These are phyloP conservation scores for Trifolium subterraneum DNA, from an alignment of 306 rosid species.

Conservation along the genomic window DNA sequence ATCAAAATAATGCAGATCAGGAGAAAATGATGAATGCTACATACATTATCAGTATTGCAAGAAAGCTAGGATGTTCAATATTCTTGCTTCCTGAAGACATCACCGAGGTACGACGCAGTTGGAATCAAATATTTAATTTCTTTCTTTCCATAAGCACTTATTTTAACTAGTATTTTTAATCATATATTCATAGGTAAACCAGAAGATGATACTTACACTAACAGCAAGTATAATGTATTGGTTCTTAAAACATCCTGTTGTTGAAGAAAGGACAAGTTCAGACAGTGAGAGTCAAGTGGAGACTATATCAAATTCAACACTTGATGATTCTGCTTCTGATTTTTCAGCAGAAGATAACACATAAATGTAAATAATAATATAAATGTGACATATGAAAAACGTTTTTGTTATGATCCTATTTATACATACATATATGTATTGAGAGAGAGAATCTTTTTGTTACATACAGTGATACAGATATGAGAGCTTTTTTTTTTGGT, in stretches of 20 bases:
- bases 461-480: too few relatives aligned
- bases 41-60: slow-evolving; percentile 95
- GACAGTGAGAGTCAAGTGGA: slow-evolving; percentile 85
- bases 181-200: slow-evolving; percentile 70
- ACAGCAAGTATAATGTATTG: slow-evolving; percentile 97
- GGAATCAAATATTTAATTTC: background rate
- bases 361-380: slow-evolving; percentile 56
- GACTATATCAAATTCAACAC: slow-evolving; percentile 73
- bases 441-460: background rate
- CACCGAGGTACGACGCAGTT: background rate
- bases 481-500: too few relatives aligned
- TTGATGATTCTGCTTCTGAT: slow-evolving; percentile 92
- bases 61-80: slow-evolving; percentile 78
- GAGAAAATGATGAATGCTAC: slow-evolving; percentile 96
- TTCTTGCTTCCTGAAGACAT: slow-evolving; percentile 39
- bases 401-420: background rate
- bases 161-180: too few relatives aligned
- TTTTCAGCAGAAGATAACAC: slow-evolving; percentile 73
- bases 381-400: background rate
- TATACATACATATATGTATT: too few relatives aligned
- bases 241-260: slow-evolving; percentile 72
- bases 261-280: slow-evolving; percentile 66
- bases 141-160: too few relatives aligned
- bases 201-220: slow-evolving; percentile 94
- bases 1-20: slow-evolving; percentile 57